These are phyloP conservation scores for Colletotrichum sp. DNA, from an alignment of 2,329 filamentous ascomycete species.

Conservation along the genomic window DNA sequence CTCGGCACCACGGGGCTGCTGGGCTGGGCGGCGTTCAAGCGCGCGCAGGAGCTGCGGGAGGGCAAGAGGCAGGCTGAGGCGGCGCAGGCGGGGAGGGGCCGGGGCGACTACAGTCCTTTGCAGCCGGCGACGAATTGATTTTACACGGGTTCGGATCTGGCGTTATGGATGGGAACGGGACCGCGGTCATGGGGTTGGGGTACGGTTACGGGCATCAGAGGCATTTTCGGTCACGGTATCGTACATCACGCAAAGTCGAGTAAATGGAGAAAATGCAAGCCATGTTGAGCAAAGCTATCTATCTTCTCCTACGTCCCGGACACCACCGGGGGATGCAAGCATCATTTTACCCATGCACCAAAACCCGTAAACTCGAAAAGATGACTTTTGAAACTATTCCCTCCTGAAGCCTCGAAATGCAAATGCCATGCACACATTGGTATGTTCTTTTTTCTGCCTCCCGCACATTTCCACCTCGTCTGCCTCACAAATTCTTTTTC, in stretches of 20 bases:
- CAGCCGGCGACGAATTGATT: not conserved
- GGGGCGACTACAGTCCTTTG: conserved; percentile 16
- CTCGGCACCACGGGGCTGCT: conserved; percentile 63
- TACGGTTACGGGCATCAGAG: not conserved
- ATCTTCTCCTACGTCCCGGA: not conserved
- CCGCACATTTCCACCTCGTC: accelerated
- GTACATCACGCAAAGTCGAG: not conserved
- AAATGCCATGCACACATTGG: conserved; percentile 1
- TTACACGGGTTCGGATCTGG: not conserved
- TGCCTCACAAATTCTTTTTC: not conserved
- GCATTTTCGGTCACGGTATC: not conserved
- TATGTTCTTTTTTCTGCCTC: not conserved
- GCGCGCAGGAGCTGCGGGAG: conserved; percentile 47
- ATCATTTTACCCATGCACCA: conserved; percentile 12
- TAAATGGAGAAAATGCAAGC: not conserved
- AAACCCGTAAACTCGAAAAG: not conserved
- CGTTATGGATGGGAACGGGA: not conserved
- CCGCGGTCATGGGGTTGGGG: not conserved
- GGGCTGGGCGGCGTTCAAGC: conserved; percentile 63
- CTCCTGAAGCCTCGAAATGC: conserved; percentile 1
- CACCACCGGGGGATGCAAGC: not conserved
- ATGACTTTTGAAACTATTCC: not conserved
- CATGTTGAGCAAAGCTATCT: conserved; percentile 1
- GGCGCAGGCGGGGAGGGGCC: not conserved
- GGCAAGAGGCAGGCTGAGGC: conserved; percentile 22